Conservation (phyloP, 495 filamentous ascomycete species). For the Penicillium daleae region DNA sequence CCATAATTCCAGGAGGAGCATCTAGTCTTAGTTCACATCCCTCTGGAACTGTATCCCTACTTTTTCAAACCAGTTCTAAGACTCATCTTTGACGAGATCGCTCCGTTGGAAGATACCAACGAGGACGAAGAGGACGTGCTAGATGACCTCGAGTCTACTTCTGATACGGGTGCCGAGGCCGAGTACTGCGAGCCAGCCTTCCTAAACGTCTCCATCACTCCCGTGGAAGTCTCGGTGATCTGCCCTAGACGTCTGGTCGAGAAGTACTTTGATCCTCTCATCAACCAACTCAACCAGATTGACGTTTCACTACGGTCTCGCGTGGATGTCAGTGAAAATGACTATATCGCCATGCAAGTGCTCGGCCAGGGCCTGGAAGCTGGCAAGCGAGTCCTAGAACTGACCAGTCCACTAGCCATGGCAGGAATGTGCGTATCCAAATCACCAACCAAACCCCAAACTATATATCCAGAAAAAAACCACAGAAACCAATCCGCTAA, state of each 20-base stretch:
- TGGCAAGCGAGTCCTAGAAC: slow-evolving; percentile 88
- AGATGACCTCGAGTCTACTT: slow-evolving; percentile 30
- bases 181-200: slow-evolving; percentile 68
- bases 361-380: slow-evolving; percentile 87
- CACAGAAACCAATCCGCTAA: slow-evolving; percentile 9
- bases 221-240: slow-evolving; percentile 90
- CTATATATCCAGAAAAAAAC: neutral
- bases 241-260: slow-evolving; percentile 75
- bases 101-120: slow-evolving; percentile 34
- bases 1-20: slow-evolving; percentile 71
- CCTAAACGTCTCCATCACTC: slow-evolving; percentile 90
- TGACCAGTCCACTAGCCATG: slow-evolving; percentile 88
- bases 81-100: slow-evolving; percentile 72
- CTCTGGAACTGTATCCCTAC: slow-evolving; percentile 75
- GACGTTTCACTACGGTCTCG: slow-evolving; percentile 44
- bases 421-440: slow-evolving; percentile 79
- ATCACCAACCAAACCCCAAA: neutral
- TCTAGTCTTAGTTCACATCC: slow-evolving; percentile 89
- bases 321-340: slow-evolving; percentile 77
- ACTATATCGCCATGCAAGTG: slow-evolving; percentile 86
- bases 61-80: slow-evolving; percentile 84
- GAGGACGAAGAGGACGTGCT: slow-evolving; percentile 27
- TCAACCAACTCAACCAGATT: slow-evolving; percentile 48
- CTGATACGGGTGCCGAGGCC: slow-evolving; percentile 33
- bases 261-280: slow-evolving; percentile 72